Evolutionary conservation across 75 land plant species (phyloP), one percentile per base, ranked within the genome.

Genomic region (Picea sitchensis): DNA sequence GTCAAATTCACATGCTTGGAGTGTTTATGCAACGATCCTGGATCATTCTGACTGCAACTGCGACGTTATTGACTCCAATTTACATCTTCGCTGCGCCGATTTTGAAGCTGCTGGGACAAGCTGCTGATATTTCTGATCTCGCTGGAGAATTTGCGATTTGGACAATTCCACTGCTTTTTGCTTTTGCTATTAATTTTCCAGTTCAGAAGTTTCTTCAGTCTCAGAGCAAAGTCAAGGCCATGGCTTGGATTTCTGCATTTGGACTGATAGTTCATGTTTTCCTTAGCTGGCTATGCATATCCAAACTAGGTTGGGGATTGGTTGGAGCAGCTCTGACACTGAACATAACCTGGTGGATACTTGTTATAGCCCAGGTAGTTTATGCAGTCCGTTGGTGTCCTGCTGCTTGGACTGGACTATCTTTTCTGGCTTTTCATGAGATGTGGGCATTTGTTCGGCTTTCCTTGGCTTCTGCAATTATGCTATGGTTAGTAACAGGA

Each of bases 121-220:
- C 82, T 2, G 79, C 62, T 2, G 87, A 83, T 5, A 86, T 93
- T 14, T 79, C 95, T 2, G 71, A 79, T 34, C 31, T 85, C 3
- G 92, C 92, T 3, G 91, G 90, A 8, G 26, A 65, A 31, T 92
- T 87, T 77, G 56, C 92, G 11, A 18, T 86, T 36, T 87, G 76
- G 54, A 77, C 88, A 13, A 81, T 94, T 32, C 96, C 94, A 26
- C 85, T 82, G 64, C 79, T 92, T 79, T 85, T 90, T 58, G 87
- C 88, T 1, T 75, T 80, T 18, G 89, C 91, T 58, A 41, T 90
- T 56, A 84, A 92, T 34, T 93, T 92, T 56, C 92, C 94, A 3
- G 77, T 91, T n/a, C 87, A 90, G 59, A 94, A 92, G 84, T 94
- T 94, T 80, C 81, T 94, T 61, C 94, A 90, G 67, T 83, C 94